These are phyloP conservation scores for Colletotrichum camelliae DNA, from an alignment of 2,329 filamentous ascomycete species.

Conservation along the genomic window DNA sequence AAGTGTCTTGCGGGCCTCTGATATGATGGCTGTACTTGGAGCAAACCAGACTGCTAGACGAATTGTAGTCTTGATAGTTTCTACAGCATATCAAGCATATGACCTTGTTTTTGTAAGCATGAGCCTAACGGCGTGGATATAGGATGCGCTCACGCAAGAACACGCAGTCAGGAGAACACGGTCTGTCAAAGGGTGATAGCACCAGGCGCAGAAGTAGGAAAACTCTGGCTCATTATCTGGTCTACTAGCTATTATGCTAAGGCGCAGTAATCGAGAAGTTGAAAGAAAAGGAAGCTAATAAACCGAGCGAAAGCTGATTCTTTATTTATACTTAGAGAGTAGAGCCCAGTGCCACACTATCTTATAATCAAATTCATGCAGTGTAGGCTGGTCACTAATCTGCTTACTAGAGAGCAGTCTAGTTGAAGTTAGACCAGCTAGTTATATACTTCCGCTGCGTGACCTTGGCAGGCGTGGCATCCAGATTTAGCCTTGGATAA, in stretches of 20 bases:
- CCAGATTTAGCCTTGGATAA: neutral
- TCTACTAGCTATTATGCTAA: neutral
- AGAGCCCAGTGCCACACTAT: neutral
- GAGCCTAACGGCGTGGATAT: neutral
- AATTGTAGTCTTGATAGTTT: neutral
- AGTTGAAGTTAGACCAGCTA: neutral
- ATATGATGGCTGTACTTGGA: neutral
- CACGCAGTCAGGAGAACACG: neutral
- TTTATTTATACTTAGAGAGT: neutral
- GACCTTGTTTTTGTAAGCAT: neutral
- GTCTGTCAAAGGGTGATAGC: neutral
- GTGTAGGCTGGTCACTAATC: neutral
- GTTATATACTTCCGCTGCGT: neutral
- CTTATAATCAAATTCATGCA: neutral
- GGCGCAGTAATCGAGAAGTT: neutral
- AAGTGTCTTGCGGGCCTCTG: neutral
- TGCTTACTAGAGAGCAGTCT: neutral
- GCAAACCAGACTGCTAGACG: neutral
- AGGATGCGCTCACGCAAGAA: neutral
- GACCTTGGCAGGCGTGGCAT: neutral
- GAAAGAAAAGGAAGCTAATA: neutral
- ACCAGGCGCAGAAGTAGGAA: neutral
- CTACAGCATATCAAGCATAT: neutral
- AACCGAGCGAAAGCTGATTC: neutral
- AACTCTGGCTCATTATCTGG: neutral